Conservation (phyloP, 2,329 filamentous ascomycete genomes). For the Paramyrothecium roridum region DNA sequence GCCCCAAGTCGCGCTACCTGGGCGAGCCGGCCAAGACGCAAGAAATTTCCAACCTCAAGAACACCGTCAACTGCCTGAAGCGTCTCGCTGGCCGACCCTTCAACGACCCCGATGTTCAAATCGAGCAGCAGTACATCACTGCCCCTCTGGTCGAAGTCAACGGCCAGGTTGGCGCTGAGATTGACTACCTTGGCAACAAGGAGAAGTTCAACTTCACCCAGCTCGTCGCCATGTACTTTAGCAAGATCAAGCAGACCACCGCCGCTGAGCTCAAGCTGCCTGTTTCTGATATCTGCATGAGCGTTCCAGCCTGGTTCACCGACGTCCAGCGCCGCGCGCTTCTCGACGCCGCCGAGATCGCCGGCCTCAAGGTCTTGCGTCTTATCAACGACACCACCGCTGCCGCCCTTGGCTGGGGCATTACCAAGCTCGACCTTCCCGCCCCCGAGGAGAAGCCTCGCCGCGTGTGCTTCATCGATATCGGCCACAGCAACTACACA, state of each 20-base stretch:
- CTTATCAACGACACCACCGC: slow-evolving; percentile 98
- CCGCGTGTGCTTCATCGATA: slow-evolving; percentile 87
- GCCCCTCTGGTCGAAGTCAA: slow-evolving; percentile 84
- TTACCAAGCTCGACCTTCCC: slow-evolving; percentile 95
- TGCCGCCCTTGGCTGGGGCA: slow-evolving; percentile 92
- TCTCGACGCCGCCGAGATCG: slow-evolving; percentile 89
- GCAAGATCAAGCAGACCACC: slow-evolving; percentile 88
- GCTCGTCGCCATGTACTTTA: slow-evolving; percentile 91
- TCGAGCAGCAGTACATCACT: slow-evolving; percentile 89
- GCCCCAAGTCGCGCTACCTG: slow-evolving; percentile 88
- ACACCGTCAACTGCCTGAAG: slow-evolving; percentile 91
- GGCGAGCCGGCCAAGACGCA: slow-evolving; percentile 97
- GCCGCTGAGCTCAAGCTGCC: slow-evolving; percentile 84
- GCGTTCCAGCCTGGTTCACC: slow-evolving; percentile 95
- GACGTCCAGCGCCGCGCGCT: slow-evolving; percentile 87
- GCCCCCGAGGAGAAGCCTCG: slow-evolving; percentile 85
- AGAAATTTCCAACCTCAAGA: slow-evolving; percentile 99
- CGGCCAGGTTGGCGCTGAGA: slow-evolving; percentile 92
- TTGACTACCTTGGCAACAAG: slow-evolving; percentile 91
- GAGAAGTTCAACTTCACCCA: slow-evolving; percentile 93
- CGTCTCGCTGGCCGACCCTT: slow-evolving; percentile 84
- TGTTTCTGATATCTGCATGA: slow-evolving; percentile 90
- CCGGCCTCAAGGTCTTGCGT: slow-evolving; percentile 86
- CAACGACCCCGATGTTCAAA: slow-evolving; percentile 86
- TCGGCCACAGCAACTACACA: slow-evolving; percentile 96